Base-by-base conservation (phyloP, 352 stramenopile species). In the Aphanomyces cochlioides region DNA sequence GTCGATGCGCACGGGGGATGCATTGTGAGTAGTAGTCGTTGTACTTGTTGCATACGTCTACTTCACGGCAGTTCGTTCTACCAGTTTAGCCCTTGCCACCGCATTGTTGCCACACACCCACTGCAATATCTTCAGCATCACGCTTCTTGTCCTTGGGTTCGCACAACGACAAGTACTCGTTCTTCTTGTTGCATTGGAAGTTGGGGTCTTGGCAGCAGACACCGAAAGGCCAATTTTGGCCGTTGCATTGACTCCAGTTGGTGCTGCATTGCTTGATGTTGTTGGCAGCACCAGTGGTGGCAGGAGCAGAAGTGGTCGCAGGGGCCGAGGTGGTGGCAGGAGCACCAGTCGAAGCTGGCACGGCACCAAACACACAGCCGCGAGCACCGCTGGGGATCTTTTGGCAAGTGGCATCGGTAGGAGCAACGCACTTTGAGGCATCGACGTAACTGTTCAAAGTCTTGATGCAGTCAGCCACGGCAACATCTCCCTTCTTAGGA, bases 371-470 rank as follows among this genome's bases (percentile, higher is more conserved):
- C 13, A 65, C 13, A 48, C 85, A 92, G 8, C 85, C 85, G 80
- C 81, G 90, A 4, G 80, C 85, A 34, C 82, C 83, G n/a, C 80
- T 90, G 64, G 82, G 76, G 60, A 90, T 84, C 76, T 85, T 88
- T 19, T 65, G 34, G 59, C 83, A 93, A 47, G 72, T 65, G 0
- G 81, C 81, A 43, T 90, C 73, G 10, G 77, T 56, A 37, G 78
- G 82, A 21, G 80, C 78, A 2, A 88, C 73, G 47, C 85, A 93
- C 28, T 28, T 28, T 0, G 28, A 2, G 28, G 1, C 28, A 28
- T 28, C 28, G 1, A 28, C 28, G 28, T 28, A 28, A 2, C 28
- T 28, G 28, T 28, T 28, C 28, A 28, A 28, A 28, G 28, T 28
- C 28, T 28, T 28, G 28, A 28, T 28, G 28, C 28, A 28, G 28